Base-by-base conservation (phyloP, 306 rosid species). In the Casuarina glauca region DNA sequence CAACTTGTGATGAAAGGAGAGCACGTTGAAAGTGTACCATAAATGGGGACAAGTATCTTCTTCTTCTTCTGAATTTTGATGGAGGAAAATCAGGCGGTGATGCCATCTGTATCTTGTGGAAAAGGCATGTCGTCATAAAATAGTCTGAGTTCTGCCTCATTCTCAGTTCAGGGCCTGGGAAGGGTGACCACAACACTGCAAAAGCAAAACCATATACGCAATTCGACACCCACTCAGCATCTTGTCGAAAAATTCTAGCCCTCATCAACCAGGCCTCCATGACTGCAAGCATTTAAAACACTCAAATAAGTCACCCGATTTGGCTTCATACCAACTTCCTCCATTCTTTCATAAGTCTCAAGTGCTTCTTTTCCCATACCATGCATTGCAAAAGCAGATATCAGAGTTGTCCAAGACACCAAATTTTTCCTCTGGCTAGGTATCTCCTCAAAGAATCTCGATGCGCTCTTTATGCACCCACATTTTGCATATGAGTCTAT, bases 181-280 rank as follows among this genome's bases (percentile, higher is more conserved):
- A 26, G 32, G 32, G 1, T 26, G 32, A 26, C 32, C 32, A 26
- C 32, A 26, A 26, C 32, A 26, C 32, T 26, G 32, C 32, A 26
- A 26, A 26, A 26, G 32, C 32, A 26, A 26, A 26, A 26, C 32
- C 32, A 26, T 26, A 26, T 26, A 26, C 64, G 70, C 74, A 66
- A 90, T 74, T 74, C 75, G 78, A 70, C 51, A 83, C 78, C 83
- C 84, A 20, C 44, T 68, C 17, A 88, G 84, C 97, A 92, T 88
- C 79, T 86, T 88, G 64, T 62, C 13, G 44, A 88, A 89, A 86
- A 92, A 86, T 67, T 80, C 73, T 43, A 88, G 84, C 69, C 97
- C 70, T 90, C 93, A 76, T 90, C 92, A n/a, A 92, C 81, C 72
- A 92, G 81, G 38, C 97, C 88, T 72, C 91, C 89, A 54, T 92